Conservation (phyloP, 139 green algal species). For the Raphidocelis subcapitata region DNA sequence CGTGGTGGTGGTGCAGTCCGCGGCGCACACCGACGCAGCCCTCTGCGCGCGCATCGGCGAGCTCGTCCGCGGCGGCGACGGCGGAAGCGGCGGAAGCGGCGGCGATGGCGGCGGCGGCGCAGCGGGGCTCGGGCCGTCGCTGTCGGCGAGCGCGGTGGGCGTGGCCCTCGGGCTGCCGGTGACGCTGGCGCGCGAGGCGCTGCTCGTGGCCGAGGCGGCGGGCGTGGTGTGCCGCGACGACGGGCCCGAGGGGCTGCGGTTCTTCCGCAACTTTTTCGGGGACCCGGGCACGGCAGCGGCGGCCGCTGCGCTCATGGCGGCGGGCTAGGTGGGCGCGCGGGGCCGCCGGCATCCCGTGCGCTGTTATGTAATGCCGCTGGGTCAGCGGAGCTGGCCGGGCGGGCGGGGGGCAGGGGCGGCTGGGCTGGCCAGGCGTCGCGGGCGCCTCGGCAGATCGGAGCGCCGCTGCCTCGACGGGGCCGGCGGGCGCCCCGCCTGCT, state of each 20-base stretch:
- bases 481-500: too few relatives aligned
- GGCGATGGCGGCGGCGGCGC: background rate
- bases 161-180: conserved; percentile 51
- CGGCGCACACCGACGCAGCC: conserved; percentile 49
- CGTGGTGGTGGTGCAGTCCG: conserved; percentile 73
- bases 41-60: conserved; percentile 36
- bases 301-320: too few relatives aligned
- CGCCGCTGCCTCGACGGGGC: too few relatives aligned
- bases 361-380: too few relatives aligned
- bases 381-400: too few relatives aligned
- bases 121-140: conserved; percentile 43
- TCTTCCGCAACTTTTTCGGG: conserved; percentile 89
- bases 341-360: too few relatives aligned
- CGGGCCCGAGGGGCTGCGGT: conserved; percentile 77
- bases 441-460: too few relatives aligned
- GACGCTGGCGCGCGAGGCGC: conserved; percentile 79
- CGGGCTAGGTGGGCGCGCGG: too few relatives aligned
- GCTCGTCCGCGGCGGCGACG: conserved; percentile 31
- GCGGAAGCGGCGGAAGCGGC: conserved; percentile 6
- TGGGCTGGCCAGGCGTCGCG: too few relatives aligned
- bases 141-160: conserved; percentile 62
- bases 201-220: conserved; percentile 73
- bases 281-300: conserved; percentile 9
- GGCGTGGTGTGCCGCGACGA: conserved; percentile 91
- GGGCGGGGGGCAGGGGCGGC: too few relatives aligned